Percentiles rank a stretch among this genome's conserved stretches.
These are phyloP conservation scores for Saccharomyces mikatae DNA, from an alignment of 805 yeast species.

Conservation along the genomic window DNA sequence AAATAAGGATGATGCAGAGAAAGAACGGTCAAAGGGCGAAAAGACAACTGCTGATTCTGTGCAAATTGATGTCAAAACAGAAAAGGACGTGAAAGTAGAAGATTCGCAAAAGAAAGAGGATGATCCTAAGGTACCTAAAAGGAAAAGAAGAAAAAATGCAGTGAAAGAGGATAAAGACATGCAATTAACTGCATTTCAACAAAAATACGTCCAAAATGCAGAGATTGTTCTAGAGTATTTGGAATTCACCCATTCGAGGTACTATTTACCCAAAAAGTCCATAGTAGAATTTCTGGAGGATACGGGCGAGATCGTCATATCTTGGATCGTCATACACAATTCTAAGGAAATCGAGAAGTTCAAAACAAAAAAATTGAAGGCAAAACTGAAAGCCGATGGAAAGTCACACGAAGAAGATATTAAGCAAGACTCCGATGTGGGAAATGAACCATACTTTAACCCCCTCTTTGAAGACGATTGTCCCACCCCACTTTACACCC, in stretches of 20 bases:
- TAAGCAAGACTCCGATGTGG: slow-evolving; percentile 16
- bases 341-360: slow-evolving; percentile 20
- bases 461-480: slow-evolving; percentile 30
- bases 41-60: slow-evolving; percentile 1
- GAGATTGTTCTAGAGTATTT: slow-evolving; percentile 77
- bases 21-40: neutral
- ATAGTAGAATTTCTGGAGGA: slow-evolving; percentile 47
- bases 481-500: slow-evolving; percentile 39
- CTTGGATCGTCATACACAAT: slow-evolving; percentile 31
- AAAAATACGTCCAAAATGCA: slow-evolving; percentile 57
- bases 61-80: slow-evolving; percentile 1
- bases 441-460: slow-evolving; percentile 11
- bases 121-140: neutral
- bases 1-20: neutral
- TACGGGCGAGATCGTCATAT: slow-evolving; percentile 23
- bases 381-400: slow-evolving; percentile 5
- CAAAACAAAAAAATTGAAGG: slow-evolving; percentile 14
- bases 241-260: slow-evolving; percentile 72
- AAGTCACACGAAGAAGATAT: neutral
- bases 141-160: slow-evolving; percentile 4
- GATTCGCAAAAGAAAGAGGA: neutral
- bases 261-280: slow-evolving; percentile 65
- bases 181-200: slow-evolving; percentile 70
- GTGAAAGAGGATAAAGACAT: slow-evolving; percentile 36
- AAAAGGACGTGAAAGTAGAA: neutral